Base-by-base conservation (phyloP, 345 rosid species). In the Populus simonii region DNA sequence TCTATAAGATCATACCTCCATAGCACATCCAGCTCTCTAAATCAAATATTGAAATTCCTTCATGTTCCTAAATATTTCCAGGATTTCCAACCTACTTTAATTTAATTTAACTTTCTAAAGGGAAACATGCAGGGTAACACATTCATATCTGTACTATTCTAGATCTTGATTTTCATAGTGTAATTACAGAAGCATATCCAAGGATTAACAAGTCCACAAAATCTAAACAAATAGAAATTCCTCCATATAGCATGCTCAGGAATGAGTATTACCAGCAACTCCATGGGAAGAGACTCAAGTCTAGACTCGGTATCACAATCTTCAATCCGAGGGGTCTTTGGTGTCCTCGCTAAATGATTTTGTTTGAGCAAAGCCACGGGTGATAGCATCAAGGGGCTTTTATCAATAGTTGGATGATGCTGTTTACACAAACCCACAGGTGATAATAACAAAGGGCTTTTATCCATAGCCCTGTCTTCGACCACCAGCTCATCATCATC, bases 251-350 rank as follows among this genome's bases (percentile, higher is more conserved):
- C 6, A 22, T 25, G 2, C 18, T 66, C 53, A 53, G 66, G 67
- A 76, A 51, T 31, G 11, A 75, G 47, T 20, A 39, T 71, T 89
- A 94, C 99, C 98, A 95, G 83, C 73, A 95, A 68, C 78, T 93
- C 99, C 90, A 91, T 88, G 59, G 96, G 97, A 71, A 95, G 98
- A 81, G 92, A 86, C 75, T 95, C 98, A 1, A 95, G 88, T 80
- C 86, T 81, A 45, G 99, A 93, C 43, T 91, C 98, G 3, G 90
- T 90, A 18, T 85, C 81, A 31, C 83, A 83, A 41, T 83, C 85
- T 27, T 85, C 90, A 74, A 74, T 72, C 22, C 84, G 87, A 7
- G 98, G 98, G 15, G 97, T 95, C 83, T 86, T 90, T 0, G 99
- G 99, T 8, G 99, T 91, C 85, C 89, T 84, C 78, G 79, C 84